phyloP scores from a whole-genome alignment of 2,329 filamentous ascomycete genomes.

The Diaporthe nobilis region DNA sequence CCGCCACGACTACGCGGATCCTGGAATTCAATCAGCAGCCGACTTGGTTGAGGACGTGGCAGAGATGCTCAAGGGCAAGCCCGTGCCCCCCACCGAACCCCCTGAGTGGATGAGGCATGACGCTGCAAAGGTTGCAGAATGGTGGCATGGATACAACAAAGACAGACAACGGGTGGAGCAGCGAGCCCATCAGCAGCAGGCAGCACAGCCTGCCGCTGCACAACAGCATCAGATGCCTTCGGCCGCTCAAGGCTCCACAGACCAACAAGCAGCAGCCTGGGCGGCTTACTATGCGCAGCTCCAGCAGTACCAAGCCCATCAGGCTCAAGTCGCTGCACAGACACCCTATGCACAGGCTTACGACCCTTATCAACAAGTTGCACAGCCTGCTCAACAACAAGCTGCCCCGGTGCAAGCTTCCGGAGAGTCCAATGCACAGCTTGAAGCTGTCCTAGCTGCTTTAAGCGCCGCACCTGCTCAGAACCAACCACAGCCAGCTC shows the following conservation, averaged over 20 bases:
- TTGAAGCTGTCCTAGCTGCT: slow-evolving; percentile 48
- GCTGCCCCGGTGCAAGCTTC: slow-evolving; percentile 41
- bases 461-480: slow-evolving; percentile 46
- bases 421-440: slow-evolving; percentile 46
- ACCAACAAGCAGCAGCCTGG: slow-evolving; percentile 53
- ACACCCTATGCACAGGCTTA: slow-evolving; percentile 43
- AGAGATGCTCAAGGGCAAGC: slow-evolving; percentile 58
- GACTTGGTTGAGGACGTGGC: slow-evolving; percentile 59
- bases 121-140: slow-evolving; percentile 63
- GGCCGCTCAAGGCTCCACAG: slow-evolving; percentile 44
- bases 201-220: slow-evolving; percentile 21
- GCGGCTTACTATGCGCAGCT: slow-evolving; percentile 58
- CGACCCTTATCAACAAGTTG: slow-evolving; percentile 47
- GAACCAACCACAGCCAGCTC: slow-evolving; percentile 43
- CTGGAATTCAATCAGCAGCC: slow-evolving; percentile 58
- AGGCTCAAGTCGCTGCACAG: slow-evolving; percentile 41
- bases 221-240: slow-evolving; percentile 36
- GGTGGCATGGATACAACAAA: slow-evolving; percentile 63
- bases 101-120: slow-evolving; percentile 66
- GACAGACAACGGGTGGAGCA: slow-evolving; percentile 48
- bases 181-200: slow-evolving; percentile 41
- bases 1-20: slow-evolving; percentile 59
- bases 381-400: slow-evolving; percentile 44
- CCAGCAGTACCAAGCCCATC: slow-evolving; percentile 44
- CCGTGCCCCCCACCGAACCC: slow-evolving; percentile 65